These are phyloP conservation scores for Stromatinia cepivora DNA, from an alignment of 2,329 filamentous ascomycete genomes.

Conservation along the genomic window DNA sequence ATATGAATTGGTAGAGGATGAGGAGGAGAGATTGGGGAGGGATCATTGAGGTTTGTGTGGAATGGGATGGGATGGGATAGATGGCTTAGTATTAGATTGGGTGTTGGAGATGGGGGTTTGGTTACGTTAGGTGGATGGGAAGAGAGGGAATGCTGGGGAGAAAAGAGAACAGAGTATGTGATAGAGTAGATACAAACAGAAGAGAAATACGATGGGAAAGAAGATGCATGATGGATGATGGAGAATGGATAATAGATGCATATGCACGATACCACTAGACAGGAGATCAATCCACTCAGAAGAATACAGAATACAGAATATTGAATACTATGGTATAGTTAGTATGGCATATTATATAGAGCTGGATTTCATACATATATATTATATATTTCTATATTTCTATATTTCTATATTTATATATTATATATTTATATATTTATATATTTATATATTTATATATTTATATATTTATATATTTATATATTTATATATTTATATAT, in stretches of 20 bases:
- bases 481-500: neutral
- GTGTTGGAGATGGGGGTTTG: neutral
- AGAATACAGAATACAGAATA: neutral
- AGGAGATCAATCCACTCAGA: neutral
- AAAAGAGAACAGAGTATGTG: neutral
- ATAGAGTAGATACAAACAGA: neutral
- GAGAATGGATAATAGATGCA: neutral
- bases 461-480: neutral
- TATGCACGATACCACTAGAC: constrained; percentile 9
- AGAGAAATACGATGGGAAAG: neutral
- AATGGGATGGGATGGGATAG: neutral
- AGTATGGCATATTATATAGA: too few species aligned
- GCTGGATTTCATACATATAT: neutral
- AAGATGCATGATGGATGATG: neutral
- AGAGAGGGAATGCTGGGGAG: neutral
- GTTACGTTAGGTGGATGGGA: neutral
- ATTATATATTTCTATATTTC: neutral
- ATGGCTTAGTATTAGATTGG: neutral
- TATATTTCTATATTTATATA: too few species aligned
- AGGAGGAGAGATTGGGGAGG: constrained; percentile 76
- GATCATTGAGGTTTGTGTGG: constrained; percentile 47
- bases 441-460: neutral
- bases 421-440: neutral
- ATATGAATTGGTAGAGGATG: constrained; percentile 72
- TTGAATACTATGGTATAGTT: neutral